phyloP scores from a whole-genome alignment of 2,329 filamentous ascomycete species.

The Clonostachys sp. region DNA sequence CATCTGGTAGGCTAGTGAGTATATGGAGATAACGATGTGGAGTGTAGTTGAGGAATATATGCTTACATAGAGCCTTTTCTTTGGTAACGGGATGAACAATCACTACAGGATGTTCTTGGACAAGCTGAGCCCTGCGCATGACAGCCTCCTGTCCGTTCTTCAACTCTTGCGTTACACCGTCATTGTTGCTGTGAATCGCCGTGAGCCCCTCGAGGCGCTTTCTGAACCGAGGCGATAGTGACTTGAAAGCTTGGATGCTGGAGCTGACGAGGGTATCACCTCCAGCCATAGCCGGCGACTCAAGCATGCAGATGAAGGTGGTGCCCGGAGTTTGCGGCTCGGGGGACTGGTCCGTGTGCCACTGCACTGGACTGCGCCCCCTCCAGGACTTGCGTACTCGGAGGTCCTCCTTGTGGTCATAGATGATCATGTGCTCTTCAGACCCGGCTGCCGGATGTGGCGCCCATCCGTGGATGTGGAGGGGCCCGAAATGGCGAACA shows the following conservation, averaged over 20 bases:
- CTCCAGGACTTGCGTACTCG: constrained; percentile 25
- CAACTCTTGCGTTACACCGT: constrained; percentile 44
- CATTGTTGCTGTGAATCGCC: constrained; percentile 70
- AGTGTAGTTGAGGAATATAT: constrained; percentile 51
- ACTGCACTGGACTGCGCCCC: constrained; percentile 30
- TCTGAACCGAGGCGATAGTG: constrained; percentile 70
- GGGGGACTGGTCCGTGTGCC: constrained; percentile 35
- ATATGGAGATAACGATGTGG: constrained; percentile 40
- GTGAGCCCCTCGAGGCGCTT: constrained; percentile 71
- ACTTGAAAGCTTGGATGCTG: constrained; percentile 69
- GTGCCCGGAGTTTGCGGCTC: constrained; percentile 35
- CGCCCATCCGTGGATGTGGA: constrained; percentile 69
- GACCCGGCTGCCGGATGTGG: constrained; percentile 10
- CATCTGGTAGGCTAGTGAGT: not conserved
- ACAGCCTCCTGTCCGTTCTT: not conserved
- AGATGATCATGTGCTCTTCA: constrained; percentile 11
- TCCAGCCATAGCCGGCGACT: constrained; percentile 28
- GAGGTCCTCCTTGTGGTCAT: not conserved
- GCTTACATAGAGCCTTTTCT: constrained; percentile 65
- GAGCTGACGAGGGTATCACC: constrained; percentile 78
- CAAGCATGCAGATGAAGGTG: constrained; percentile 30
- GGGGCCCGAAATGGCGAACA: constrained; percentile 65
- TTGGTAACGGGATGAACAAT: constrained; percentile 72
- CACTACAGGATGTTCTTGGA: constrained; percentile 67
- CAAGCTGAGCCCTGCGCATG: constrained; percentile 8